Conservation (phyloP, 2,329 filamentous ascomycete species). For the Neocucurbitaria cava region DNA sequence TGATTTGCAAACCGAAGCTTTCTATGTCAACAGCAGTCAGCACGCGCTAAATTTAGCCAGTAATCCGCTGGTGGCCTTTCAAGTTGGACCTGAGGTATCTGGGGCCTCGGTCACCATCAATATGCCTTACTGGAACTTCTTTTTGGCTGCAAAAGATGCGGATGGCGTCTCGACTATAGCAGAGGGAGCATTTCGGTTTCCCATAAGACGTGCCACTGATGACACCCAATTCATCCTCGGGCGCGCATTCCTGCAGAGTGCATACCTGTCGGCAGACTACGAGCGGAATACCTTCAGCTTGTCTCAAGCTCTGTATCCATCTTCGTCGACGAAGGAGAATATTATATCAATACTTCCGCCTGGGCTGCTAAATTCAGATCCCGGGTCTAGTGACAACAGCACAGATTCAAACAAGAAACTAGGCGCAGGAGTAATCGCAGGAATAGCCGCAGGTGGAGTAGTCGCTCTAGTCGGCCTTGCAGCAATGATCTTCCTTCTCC, state of each 20-base stretch:
- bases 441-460: constrained; percentile 30
- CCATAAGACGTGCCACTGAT: constrained; percentile 46
- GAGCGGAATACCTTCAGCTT: constrained; percentile 37
- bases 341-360: constrained; percentile 39
- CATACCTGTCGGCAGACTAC: constrained; percentile 51
- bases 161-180: constrained; percentile 11
- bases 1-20: constrained; percentile 44
- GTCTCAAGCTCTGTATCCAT: constrained; percentile 61
- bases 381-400: neutral
- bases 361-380: neutral
- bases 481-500: constrained; percentile 16
- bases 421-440: constrained; percentile 29
- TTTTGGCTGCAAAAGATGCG: constrained; percentile 30
- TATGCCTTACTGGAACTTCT: constrained; percentile 50
- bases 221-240: constrained; percentile 49
- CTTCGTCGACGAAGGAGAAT: constrained; percentile 49
- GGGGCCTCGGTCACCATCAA: constrained; percentile 38
- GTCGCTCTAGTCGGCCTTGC: constrained; percentile 2
- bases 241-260: constrained; percentile 51
- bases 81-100: constrained; percentile 33
- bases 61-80: constrained; percentile 45
- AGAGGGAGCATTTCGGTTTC: constrained; percentile 46
- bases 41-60: constrained; percentile 36
- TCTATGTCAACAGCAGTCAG: constrained; percentile 47
- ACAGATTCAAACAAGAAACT: constrained; percentile 11